These are phyloP conservation scores for Coemansia sp. DNA, from an alignment of 192 early-diverging fungal genomes.

Conservation along the genomic window DNA sequence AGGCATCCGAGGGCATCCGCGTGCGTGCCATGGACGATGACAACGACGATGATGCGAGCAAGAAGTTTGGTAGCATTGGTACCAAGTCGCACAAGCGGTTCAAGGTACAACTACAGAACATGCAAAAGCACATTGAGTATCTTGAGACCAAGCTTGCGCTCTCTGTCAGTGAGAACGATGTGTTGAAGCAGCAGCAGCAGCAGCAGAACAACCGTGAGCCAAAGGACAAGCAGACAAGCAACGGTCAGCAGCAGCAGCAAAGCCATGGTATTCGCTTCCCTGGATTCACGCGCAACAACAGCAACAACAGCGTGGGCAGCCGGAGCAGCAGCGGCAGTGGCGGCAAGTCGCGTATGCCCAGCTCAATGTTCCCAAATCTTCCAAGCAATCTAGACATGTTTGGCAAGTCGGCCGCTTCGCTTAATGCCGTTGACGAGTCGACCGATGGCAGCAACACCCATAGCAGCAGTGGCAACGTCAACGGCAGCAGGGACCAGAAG, in stretches of 20 bases:
- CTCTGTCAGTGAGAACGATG: slow-evolving; percentile 51
- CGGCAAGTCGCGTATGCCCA: slow-evolving; percentile 20
- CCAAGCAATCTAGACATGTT: slow-evolving; percentile 39
- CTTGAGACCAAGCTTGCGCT: slow-evolving; percentile 52
- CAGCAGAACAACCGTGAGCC: neutral
- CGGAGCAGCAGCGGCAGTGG: slow-evolving; percentile 7
- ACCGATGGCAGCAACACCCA: slow-evolving; percentile 6
- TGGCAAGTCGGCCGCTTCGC: slow-evolving; percentile 24
- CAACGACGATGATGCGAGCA: slow-evolving; percentile 14
- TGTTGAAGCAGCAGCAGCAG: slow-evolving; percentile 32
- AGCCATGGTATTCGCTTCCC: slow-evolving; percentile 22
- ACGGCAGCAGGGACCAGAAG: slow-evolving; percentile 1
- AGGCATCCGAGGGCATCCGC: slow-evolving; percentile 40
- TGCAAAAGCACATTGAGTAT: slow-evolving; percentile 55
- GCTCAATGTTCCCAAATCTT: slow-evolving; percentile 46
- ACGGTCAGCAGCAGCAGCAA: slow-evolving; percentile 2
- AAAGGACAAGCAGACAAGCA: neutral
- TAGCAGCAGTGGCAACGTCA: neutral
- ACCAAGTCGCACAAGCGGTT: slow-evolving; percentile 55
- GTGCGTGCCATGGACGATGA: slow-evolving; percentile 34
- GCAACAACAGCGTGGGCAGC: slow-evolving; percentile 8
- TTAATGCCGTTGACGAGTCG: slow-evolving; percentile 17
- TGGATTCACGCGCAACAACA: slow-evolving; percentile 24
- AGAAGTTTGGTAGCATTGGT: slow-evolving; percentile 37
- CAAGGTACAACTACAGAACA: slow-evolving; percentile 55